Evolutionary conservation across 352 stramenopile species (phyloP).

Genomic region (Pseudoperonospora humuli): DNA sequence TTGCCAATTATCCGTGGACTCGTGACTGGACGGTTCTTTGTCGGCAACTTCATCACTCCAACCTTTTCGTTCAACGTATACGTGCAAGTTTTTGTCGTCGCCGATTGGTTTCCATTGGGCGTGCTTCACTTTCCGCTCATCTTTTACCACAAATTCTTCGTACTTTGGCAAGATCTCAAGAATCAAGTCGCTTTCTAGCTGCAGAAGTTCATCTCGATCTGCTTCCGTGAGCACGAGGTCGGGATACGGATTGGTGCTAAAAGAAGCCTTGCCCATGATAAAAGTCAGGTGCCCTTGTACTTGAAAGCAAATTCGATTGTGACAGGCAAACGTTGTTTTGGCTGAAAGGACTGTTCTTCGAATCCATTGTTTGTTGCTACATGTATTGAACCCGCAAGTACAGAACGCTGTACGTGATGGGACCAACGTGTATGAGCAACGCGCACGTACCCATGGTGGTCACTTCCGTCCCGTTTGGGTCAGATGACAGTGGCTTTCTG

Average conservation of each 20-base stretch:
- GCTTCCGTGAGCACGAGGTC: slow-evolving; percentile 9
- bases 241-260: slow-evolving; percentile 25
- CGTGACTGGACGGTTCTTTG: slow-evolving; percentile 1
- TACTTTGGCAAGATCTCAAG: slow-evolving; percentile 21
- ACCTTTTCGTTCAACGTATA: slow-evolving; percentile 20
- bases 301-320: slow-evolving; percentile 10
- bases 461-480: too few relatives aligned
- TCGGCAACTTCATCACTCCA: slow-evolving; percentile 4
- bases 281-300: background rate
- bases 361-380: background rate
- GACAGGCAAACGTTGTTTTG: slow-evolving; percentile 1
- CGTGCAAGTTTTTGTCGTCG: slow-evolving; percentile 19
- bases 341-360: background rate
- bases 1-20: slow-evolving; percentile 7
- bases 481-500: too few relatives aligned
- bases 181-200: slow-evolving; percentile 17
- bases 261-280: slow-evolving; percentile 14
- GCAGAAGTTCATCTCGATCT: slow-evolving; percentile 14
- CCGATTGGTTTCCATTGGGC: slow-evolving; percentile 22
- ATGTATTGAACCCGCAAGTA: background rate
- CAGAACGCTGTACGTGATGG: too few relatives aligned
- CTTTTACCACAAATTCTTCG: slow-evolving; percentile 18
- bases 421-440: too few relatives aligned
- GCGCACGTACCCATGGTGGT: too few relatives aligned
- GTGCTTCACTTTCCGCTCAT: slow-evolving; percentile 12